Evolutionary conservation across 2,329 filamentous ascomycete species (phyloP).

Genomic region (Alternaria alternata): DNA sequence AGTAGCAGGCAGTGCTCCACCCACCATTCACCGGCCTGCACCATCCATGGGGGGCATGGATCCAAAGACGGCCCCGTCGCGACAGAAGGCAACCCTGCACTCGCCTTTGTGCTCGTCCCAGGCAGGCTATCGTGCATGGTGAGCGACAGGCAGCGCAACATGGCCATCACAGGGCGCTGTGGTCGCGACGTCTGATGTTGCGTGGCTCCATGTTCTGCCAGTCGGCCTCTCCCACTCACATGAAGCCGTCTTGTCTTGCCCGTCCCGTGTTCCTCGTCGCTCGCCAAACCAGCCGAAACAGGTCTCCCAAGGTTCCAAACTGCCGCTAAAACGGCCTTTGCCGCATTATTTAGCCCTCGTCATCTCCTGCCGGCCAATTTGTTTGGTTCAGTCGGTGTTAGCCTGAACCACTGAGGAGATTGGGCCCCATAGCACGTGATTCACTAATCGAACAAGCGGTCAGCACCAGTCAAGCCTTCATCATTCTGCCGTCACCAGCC

Average conservation of each 20-base stretch:
- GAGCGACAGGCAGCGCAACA: not conserved
- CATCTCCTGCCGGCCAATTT: not conserved
- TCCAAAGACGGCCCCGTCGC: conserved; percentile 24
- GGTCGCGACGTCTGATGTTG: conserved; percentile 2
- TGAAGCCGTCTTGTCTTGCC: not conserved
- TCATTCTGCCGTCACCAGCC: conserved; percentile 25
- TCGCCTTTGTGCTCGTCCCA: conserved; percentile 6
- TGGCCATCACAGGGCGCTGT: not conserved
- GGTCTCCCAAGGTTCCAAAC: conserved; percentile 5
- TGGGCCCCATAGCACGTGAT: not conserved
- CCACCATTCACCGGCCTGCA: conserved; percentile 32
- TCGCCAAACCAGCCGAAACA: conserved; percentile 3
- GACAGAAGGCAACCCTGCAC: conserved; percentile 31
- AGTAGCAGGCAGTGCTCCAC: conserved; percentile 22
- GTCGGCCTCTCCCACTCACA: not conserved
- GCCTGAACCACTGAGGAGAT: conserved; percentile 3
- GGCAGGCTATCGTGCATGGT: not conserved
- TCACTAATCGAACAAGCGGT: not conserved
- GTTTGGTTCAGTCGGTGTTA: not conserved
- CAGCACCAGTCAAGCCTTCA: conserved; percentile 16
- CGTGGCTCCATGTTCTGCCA: conserved; percentile 4
- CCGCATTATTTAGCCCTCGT: conserved; percentile 11
- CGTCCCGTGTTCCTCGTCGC: conserved; percentile 9
- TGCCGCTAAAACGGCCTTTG: conserved; percentile 13
- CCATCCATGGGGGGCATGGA: conserved; percentile 20